phyloP scores from a whole-genome alignment of 106 monocot species.

The Triglochin maritima region DNA sequence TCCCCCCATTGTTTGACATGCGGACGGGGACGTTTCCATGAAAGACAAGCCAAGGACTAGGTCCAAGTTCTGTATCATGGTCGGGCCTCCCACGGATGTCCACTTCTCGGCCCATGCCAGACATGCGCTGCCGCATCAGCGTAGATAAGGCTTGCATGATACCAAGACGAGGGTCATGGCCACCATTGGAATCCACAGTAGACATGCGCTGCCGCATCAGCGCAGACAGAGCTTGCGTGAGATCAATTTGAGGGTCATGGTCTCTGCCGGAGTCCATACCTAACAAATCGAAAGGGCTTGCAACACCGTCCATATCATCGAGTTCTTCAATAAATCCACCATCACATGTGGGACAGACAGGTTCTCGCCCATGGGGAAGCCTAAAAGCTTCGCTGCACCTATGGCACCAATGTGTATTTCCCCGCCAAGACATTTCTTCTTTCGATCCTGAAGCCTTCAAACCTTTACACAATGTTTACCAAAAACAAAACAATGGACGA shows the following conservation, averaged over 20 bases:
- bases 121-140: slow-evolving; percentile 11
- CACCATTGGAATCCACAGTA: background rate
- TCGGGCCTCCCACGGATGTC: slow-evolving; percentile 24
- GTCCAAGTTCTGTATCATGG: slow-evolving; percentile 21
- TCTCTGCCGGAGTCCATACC: slow-evolving; percentile 10
- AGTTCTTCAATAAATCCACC: slow-evolving; percentile 63
- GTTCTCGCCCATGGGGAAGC: slow-evolving; percentile 22
- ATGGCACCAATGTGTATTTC: slow-evolving; percentile 66
- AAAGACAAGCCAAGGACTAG: slow-evolving; percentile 56
- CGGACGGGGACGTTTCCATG: slow-evolving; percentile 35
- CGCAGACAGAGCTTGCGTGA: slow-evolving; percentile 18
- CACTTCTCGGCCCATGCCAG: slow-evolving; percentile 10
- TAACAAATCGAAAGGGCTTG: slow-evolving; percentile 29
- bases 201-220: slow-evolving; percentile 9
- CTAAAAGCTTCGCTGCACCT: slow-evolving; percentile 42
- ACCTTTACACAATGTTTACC: too few relatives aligned
- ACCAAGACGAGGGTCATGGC: slow-evolving; percentile 1
- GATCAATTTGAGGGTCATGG: background rate
- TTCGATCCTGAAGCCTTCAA: too few relatives aligned
- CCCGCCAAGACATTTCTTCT: slow-evolving; percentile 31
- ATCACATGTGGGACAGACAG: slow-evolving; percentile 54
- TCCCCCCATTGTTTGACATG: slow-evolving; percentile 28
- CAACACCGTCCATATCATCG: slow-evolving; percentile 18
- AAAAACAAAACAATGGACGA: too few relatives aligned
- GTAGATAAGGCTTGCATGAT: slow-evolving; percentile 17